These are phyloP conservation scores for Alternaria tenuissima DNA, from an alignment of 2,329 filamentous ascomycete genomes.

Conservation along the genomic window DNA sequence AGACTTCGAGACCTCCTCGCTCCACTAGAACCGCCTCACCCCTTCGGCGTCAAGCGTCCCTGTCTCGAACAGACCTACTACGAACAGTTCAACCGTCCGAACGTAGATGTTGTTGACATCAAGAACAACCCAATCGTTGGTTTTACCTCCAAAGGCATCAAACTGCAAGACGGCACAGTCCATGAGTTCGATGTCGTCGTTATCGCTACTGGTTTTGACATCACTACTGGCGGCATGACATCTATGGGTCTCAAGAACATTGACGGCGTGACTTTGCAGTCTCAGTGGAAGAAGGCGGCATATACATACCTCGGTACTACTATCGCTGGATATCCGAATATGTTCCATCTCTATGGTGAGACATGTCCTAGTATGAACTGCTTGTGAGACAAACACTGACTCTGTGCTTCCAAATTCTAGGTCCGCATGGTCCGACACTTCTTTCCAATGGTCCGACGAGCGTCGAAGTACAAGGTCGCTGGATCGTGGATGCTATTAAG, in stretches of 20 bases:
- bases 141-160: slow-evolving; percentile 41
- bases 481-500: slow-evolving; percentile 48
- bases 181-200: slow-evolving; percentile 49
- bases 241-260: slow-evolving; percentile 30
- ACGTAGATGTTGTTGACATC: slow-evolving; percentile 51
- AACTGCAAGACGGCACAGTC: slow-evolving; percentile 40
- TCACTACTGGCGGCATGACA: slow-evolving; percentile 45
- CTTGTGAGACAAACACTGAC: too few relatives aligned
- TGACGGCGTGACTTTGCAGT: slow-evolving; percentile 19
- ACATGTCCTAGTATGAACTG: too few relatives aligned
- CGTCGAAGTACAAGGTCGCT: slow-evolving; percentile 50
- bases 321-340: slow-evolving; percentile 17
- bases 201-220: slow-evolving; percentile 47
- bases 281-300: slow-evolving; percentile 18
- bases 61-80: slow-evolving; percentile 54
- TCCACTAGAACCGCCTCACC: slow-evolving; percentile 49
- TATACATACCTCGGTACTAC: slow-evolving; percentile 20
- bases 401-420: too few relatives aligned
- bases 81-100: slow-evolving; percentile 49
- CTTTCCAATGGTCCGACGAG: slow-evolving; percentile 52
- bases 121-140: slow-evolving; percentile 39
- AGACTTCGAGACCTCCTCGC: slow-evolving; percentile 46
- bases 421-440: slow-evolving; percentile 20
- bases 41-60: slow-evolving; percentile 51
- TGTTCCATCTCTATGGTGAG: slow-evolving; percentile 17